Conservation (phyloP, 225 moss, liverwort and hornwort genomes). For the Pseudisothecium myosuroides region DNA sequence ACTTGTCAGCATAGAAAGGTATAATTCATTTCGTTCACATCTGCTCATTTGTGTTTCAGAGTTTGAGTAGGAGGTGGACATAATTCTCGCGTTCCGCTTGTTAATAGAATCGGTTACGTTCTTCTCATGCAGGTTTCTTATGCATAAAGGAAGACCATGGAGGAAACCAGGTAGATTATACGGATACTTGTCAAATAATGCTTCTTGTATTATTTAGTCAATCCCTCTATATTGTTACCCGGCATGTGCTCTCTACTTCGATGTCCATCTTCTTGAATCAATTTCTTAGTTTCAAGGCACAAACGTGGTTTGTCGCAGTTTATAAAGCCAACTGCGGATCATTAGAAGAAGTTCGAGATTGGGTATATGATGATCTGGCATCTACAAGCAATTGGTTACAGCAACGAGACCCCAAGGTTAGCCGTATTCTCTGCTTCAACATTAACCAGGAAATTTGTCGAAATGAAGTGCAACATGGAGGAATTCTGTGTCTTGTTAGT, state of each 20-base stretch:
- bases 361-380: slow-evolving; percentile 65
- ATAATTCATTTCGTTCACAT: neutral
- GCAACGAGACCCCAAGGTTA: slow-evolving; percentile 53
- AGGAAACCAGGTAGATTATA: slow-evolving; percentile 18
- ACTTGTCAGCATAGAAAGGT: slow-evolving; percentile 64
- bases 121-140: slow-evolving; percentile 36
- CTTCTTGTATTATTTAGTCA: slow-evolving; percentile 8
- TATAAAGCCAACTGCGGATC: slow-evolving; percentile 32
- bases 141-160: slow-evolving; percentile 82
- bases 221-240: neutral
- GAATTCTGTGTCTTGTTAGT: neutral
- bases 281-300: neutral
- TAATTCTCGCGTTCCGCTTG: neutral
- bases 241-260: neutral
- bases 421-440: neutral
- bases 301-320: neutral
- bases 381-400: slow-evolving; percentile 53
- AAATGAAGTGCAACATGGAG: neutral
- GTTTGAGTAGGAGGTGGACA: neutral
- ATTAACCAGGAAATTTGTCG: neutral
- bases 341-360: slow-evolving; percentile 46
- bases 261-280: neutral
- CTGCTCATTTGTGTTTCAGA: neutral
- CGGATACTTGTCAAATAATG: neutral
- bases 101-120: neutral